Conservation (phyloP, 2,329 filamentous ascomycete genomes). For the Nothophoma quercina region DNA sequence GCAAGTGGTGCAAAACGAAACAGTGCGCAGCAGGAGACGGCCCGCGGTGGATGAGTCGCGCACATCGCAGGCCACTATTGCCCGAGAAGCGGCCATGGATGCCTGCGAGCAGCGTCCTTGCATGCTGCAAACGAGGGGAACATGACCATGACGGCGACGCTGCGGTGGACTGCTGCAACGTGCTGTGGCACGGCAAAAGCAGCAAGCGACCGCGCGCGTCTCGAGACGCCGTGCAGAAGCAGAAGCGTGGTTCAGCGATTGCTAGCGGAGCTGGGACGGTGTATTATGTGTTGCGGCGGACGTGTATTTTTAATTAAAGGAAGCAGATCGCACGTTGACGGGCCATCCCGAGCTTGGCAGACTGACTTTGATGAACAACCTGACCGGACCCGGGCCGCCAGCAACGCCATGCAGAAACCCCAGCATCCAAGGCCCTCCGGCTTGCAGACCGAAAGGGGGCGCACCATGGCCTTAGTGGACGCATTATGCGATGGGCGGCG, state of each 20-base stretch:
- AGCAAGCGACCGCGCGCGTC: background rate
- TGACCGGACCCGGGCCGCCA: conserved; percentile 12
- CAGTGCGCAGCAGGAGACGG: conserved; percentile 25
- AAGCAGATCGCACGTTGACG: conserved; percentile 20
- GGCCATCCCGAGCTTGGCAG: conserved; percentile 14
- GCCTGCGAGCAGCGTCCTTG: conserved; percentile 8
- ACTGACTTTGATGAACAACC: conserved; percentile 7
- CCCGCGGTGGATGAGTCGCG: conserved; percentile 24
- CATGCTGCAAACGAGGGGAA: conserved; percentile 3
- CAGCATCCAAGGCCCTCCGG: conserved; percentile 13
- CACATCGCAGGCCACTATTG: conserved; percentile 24
- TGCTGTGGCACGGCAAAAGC: conserved; percentile 5
- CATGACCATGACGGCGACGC: conserved; percentile 1
- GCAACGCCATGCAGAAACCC: conserved; percentile 15
- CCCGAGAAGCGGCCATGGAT: conserved; percentile 23
- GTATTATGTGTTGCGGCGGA: conserved; percentile 9
- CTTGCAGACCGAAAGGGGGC: conserved; percentile 13
- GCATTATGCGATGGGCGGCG: too few species aligned
- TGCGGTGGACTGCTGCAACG: conserved; percentile 13
- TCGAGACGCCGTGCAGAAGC: conserved; percentile 9
- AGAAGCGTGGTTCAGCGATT: background rate
- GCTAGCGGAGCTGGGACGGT: conserved; percentile 4
- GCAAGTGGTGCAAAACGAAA: conserved; percentile 12
- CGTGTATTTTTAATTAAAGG: conserved; percentile 23
- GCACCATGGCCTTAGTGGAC: conserved; percentile 1